A percentile compares a stretch with the other conserved stretches of the same genome.
Conservation (phyloP, 129 eudicot species). For the Centella asiatica region DNA sequence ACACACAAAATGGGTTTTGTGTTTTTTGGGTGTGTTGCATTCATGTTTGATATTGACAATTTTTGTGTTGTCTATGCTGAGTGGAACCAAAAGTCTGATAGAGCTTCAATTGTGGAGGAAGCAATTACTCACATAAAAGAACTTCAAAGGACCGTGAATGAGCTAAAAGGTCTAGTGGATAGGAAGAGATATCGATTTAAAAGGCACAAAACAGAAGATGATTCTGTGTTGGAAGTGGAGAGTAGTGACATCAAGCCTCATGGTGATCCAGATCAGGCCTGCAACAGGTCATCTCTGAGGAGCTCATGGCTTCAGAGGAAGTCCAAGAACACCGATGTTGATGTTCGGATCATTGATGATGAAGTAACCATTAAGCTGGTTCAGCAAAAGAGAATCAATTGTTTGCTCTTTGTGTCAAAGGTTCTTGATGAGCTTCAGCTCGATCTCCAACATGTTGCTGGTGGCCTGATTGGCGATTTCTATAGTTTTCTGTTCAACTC, state of each 20-base stretch:
- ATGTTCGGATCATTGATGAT: constrained; percentile 81
- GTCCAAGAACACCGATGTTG: constrained; percentile 88
- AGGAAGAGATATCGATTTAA: constrained; percentile 64
- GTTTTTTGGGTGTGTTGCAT: background rate
- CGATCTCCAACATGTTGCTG: constrained; percentile 93
- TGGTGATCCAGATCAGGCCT: constrained; percentile 41
- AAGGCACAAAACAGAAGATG: constrained; percentile 56
- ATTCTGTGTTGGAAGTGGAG: constrained; percentile 32
- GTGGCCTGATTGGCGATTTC: constrained; percentile 91
- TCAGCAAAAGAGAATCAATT: constrained; percentile 77
- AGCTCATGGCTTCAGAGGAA: constrained; percentile 93
- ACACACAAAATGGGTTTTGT: too few relatives aligned
- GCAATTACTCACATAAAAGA: constrained; percentile 81
- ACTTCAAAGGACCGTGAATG: constrained; percentile 67
- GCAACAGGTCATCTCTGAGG: constrained; percentile 42
- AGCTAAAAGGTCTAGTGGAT: constrained; percentile 70
- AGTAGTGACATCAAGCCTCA: constrained; percentile 26
- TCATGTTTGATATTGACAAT: background rate
- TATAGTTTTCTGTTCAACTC: constrained; percentile 80
- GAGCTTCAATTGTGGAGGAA: constrained; percentile 81
- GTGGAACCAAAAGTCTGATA: constrained; percentile 48
- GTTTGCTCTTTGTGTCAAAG: constrained; percentile 62
- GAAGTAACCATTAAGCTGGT: constrained; percentile 85
- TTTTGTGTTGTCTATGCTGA: background rate
- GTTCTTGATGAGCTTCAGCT: constrained; percentile 91